These are phyloP conservation scores for Russula sp. DNA, from an alignment of 768 basidiomycete genomes.

Conservation along the genomic window DNA sequence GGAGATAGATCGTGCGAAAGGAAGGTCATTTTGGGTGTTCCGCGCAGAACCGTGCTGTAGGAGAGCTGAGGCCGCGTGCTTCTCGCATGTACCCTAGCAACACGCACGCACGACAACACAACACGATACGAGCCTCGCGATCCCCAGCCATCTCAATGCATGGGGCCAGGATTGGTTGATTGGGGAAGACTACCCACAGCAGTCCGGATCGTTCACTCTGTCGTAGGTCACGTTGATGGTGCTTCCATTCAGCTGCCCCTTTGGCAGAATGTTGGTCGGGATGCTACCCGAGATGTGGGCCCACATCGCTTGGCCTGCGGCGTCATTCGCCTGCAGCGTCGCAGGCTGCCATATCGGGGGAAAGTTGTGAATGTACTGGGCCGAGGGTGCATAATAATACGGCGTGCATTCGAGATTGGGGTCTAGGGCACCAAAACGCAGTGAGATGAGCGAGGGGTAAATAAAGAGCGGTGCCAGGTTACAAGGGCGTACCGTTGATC, in stretches of 20 bases:
- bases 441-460: not conserved
- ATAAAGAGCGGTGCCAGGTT: not conserved
- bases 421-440: not conserved
- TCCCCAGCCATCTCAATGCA: not conserved
- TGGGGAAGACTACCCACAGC: slow-evolving; percentile 15
- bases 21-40: not conserved
- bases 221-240: slow-evolving; percentile 8
- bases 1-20: not conserved
- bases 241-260: slow-evolving; percentile 23
- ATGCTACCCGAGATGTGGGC: slow-evolving; percentile 37
- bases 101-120: not conserved
- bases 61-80: not conserved
- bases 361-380: not conserved
- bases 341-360: slow-evolving; percentile 17
- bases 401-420: slow-evolving; percentile 16
- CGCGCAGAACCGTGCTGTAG: not conserved
- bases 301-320: slow-evolving; percentile 34
- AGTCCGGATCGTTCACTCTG: slow-evolving; percentile 19
- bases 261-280: slow-evolving; percentile 42
- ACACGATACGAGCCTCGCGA: not conserved
- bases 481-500: slow-evolving; percentile 8
- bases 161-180: not conserved
- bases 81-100: not conserved
- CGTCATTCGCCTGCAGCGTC: slow-evolving; percentile 14
- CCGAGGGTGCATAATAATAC: slow-evolving; percentile 18